Conservation (phyloP, 2,329 filamentous ascomycete genomes). For the Herpotrichia juniperi region DNA sequence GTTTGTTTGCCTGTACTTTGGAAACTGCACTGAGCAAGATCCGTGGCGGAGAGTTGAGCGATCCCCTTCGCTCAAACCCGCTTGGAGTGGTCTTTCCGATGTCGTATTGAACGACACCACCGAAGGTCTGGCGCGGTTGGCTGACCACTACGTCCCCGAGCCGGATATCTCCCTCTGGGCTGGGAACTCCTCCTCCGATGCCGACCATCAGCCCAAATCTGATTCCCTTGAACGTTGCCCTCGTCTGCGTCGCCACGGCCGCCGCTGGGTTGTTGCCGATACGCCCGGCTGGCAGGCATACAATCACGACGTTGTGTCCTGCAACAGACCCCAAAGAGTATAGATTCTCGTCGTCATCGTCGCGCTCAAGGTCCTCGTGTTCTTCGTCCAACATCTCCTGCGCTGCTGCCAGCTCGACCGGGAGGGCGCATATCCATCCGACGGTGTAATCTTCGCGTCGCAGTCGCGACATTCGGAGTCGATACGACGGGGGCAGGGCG, state of each 20-base stretch:
- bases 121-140: slow-evolving; percentile 19
- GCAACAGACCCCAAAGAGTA: background rate
- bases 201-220: slow-evolving; percentile 20
- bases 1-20: slow-evolving; percentile 5
- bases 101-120: slow-evolving; percentile 28
- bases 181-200: slow-evolving; percentile 25
- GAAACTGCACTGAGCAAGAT: slow-evolving; percentile 12
- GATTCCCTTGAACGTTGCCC: slow-evolving; percentile 15
- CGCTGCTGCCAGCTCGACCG: slow-evolving; percentile 8
- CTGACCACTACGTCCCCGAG: slow-evolving; percentile 28
- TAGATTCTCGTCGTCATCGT: background rate
- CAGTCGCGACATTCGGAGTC: slow-evolving; percentile 6
- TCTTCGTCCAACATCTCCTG: slow-evolving; percentile 3
- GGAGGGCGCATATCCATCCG: slow-evolving; percentile 9
- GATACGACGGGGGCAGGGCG: background rate
- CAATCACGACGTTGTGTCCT: background rate
- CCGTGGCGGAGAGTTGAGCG: slow-evolving; percentile 14
- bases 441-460: slow-evolving; percentile 9
- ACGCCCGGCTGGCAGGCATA: background rate
- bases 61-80: slow-evolving; percentile 12
- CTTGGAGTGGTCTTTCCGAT: slow-evolving; percentile 14
- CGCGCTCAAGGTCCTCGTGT: background rate
- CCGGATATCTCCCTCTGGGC: slow-evolving; percentile 16
- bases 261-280: slow-evolving; percentile 8
- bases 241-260: slow-evolving; percentile 18